Evolutionary conservation across 2,329 filamentous ascomycete species (phyloP).

Genomic region (Cercospora citrullina): DNA sequence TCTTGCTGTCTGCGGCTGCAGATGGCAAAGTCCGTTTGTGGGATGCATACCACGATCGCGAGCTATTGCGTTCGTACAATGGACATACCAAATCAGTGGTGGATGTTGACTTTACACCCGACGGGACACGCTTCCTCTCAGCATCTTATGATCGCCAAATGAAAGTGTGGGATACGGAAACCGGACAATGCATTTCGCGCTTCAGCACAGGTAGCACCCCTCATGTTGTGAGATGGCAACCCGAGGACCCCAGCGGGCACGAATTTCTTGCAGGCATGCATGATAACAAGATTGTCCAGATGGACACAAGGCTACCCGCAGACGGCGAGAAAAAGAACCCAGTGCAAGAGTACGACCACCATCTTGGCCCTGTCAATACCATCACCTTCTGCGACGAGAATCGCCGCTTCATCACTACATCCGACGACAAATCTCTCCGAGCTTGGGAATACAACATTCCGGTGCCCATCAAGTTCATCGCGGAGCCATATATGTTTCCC

Average conservation of each 20-base stretch:
- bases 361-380: conserved; percentile 95
- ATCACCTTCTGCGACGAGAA: conserved; percentile 95
- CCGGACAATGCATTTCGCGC: conserved; percentile 79
- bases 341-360: conserved; percentile 97
- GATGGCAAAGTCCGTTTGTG: conserved; percentile 91
- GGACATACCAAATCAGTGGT: conserved; percentile 89
- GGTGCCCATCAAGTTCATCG: conserved; percentile 97
- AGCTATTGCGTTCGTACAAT: conserved; percentile 85
- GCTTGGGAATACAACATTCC: conserved; percentile 99
- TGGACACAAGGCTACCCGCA: conserved; percentile 70
- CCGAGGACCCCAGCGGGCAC: conserved; percentile 70
- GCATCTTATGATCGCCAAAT: conserved; percentile 93
- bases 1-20: conserved; percentile 84
- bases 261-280: conserved; percentile 97
- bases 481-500: conserved; percentile 96
- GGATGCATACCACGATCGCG: conserved; percentile 87
- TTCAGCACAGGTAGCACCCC: conserved; percentile 95
- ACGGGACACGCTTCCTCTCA: conserved; percentile 83
- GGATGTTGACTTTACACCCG: conserved; percentile 81
- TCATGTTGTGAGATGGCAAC: conserved; percentile 93
- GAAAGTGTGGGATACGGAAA: conserved; percentile 98
- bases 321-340: conserved; percentile 57
- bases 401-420: conserved; percentile 95
- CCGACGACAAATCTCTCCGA: conserved; percentile 91
- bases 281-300: conserved; percentile 98